A percentile compares a stretch with the other conserved stretches of the same genome.
Conservation (phyloP, 129 eudicot species). For the Lactuca saligna region DNA sequence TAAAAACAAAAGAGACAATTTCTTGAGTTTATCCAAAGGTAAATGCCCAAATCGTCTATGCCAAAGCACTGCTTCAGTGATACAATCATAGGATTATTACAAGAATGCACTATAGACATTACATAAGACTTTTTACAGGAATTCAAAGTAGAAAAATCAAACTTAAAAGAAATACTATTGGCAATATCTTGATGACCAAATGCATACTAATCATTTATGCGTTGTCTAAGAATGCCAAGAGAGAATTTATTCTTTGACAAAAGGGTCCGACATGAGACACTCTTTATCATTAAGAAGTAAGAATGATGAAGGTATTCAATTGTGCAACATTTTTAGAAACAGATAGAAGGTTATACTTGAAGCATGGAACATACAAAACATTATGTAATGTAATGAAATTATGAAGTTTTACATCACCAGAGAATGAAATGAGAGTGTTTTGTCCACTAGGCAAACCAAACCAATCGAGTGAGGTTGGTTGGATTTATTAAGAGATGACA, state of each 20-base stretch:
- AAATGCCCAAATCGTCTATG: slow-evolving; percentile 4
- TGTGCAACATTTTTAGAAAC: too few relatives aligned
- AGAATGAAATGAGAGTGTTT: background rate
- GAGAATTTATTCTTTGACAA: too few relatives aligned
- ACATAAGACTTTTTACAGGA: background rate
- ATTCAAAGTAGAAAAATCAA: background rate
- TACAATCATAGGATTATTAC: background rate
- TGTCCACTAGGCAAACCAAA: background rate
- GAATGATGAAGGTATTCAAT: too few relatives aligned
- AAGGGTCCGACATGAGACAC: too few relatives aligned
- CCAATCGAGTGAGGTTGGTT: background rate
- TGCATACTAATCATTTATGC: too few relatives aligned
- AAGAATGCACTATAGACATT: background rate
- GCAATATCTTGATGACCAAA: too few relatives aligned
- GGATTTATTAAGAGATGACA: background rate
- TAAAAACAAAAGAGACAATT: background rate
- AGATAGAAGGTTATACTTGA: too few relatives aligned
- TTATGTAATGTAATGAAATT: background rate
- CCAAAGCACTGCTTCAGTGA: background rate
- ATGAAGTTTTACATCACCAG: background rate
- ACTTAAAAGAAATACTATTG: background rate
- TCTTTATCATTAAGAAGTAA: too few relatives aligned
- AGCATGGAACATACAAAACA: background rate
- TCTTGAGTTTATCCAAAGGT: background rate
- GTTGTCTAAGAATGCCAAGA: too few relatives aligned